phyloP scores from a whole-genome alignment of 2,329 filamentous ascomycete species.

The Colletotrichum sp. region DNA sequence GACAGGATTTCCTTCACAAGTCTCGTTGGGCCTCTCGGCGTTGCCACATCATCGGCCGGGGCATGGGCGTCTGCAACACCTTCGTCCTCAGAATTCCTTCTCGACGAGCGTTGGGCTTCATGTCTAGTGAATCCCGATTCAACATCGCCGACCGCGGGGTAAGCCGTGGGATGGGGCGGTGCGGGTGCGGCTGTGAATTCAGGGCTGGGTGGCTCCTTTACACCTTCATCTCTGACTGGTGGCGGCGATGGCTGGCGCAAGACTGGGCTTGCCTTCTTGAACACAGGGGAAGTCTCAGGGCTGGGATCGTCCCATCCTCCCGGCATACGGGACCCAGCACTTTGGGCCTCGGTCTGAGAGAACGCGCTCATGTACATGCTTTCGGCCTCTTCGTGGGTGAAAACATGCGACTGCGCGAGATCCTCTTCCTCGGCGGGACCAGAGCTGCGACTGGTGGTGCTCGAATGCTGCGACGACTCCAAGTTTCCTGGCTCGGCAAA shows the following conservation, averaged over 20 bases:
- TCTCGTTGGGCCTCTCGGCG: constrained; percentile 58
- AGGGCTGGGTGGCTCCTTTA: background rate
- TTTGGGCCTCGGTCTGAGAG: constrained; percentile 48
- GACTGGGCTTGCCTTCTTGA: background rate
- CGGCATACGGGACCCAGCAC: constrained; percentile 46
- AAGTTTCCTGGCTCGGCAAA: background rate
- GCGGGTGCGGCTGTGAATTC: background rate
- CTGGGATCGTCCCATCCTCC: constrained; percentile 53
- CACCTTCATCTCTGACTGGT: background rate
- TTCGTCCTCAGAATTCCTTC: background rate
- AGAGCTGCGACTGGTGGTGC: constrained; percentile 28
- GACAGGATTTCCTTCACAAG: constrained; percentile 60
- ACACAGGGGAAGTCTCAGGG: background rate
- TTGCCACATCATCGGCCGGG: constrained; percentile 45
- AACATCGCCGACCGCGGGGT: constrained; percentile 14
- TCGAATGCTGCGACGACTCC: constrained; percentile 25
- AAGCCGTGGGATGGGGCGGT: background rate
- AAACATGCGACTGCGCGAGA: constrained; percentile 69
- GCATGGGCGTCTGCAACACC: constrained; percentile 10
- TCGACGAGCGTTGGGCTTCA: background rate
- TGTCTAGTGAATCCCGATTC: background rate
- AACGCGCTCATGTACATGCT: constrained; percentile 87
- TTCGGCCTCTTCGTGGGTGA: constrained; percentile 80
- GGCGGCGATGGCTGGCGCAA: background rate
- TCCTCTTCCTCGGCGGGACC: constrained; percentile 46